Base-by-base conservation (phyloP, 2,329 filamentous ascomycete species). In the Cercospora citrullina region DNA sequence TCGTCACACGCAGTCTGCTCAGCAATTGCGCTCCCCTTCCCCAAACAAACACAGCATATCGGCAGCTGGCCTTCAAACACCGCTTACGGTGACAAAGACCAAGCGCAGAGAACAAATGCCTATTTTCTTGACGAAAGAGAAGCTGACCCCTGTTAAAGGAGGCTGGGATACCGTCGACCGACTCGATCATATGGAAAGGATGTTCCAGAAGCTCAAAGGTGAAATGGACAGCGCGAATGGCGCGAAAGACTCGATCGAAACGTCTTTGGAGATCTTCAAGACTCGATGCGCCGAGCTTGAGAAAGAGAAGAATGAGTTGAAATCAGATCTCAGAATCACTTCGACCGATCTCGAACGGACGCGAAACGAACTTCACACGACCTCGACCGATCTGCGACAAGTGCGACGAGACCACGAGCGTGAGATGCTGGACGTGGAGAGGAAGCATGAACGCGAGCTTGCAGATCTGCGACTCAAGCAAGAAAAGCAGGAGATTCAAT, bases 91-190 rank as follows among this genome's bases (percentile, higher is more conserved):
- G 58, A 66, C 64, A 33, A 72, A 60, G 62, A 68, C 63, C 67
- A 71, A 84, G 68, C 69, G 69, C 30, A 75, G 66, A 83, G 83
- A 71, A 39, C 26, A 53, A 10, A 94, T 75, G 90, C 86, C 72
- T 91, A 89, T 82, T 82, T 89, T 84, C 92, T 93, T 89, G 90
- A 92, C 85, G 66, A 78, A 78, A 76, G 76, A 77, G 53, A 75
- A 72, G 75, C 76, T 78, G 74, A 81, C 86, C 72, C 85, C 82
- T 80, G 77, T 79, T 78, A 63, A 64, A 64, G 82, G 72, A 75
- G 91, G 87, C 75, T 94, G 90, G 86, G 93, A 97, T 78, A 88
- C 93, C 72, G 90, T 93, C 74, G 87, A 87, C 69, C 88, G 90
- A 71, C 86, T 97, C 72, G 89, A 89, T 70, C 86, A 89, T 68